A percentile compares a stretch with the other conserved stretches of the same genome.
Conservation (phyloP, 352 stramenopile genomes). For the Globisporangium takayamanum region DNA sequence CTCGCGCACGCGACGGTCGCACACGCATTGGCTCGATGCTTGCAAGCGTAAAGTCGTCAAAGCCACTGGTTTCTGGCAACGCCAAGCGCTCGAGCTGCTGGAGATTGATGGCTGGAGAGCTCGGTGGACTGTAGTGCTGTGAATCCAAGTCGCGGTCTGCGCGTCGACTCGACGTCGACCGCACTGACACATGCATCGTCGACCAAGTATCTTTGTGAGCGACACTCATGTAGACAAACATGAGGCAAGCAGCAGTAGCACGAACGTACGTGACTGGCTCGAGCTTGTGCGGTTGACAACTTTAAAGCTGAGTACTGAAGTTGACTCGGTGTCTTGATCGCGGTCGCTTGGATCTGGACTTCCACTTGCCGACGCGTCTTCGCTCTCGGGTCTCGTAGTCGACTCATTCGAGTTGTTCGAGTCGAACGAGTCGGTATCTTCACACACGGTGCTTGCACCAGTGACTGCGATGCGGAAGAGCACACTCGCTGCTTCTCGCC, state of each 20-base stretch:
- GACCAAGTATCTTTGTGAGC: background rate
- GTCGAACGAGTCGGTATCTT: background rate
- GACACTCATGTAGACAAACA: background rate
- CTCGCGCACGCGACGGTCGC: too few relatives aligned
- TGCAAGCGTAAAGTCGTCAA: too few relatives aligned
- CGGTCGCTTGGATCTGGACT: too few relatives aligned
- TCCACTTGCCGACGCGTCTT: too few relatives aligned
- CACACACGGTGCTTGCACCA: slow-evolving; percentile 14
- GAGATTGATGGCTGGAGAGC: slow-evolving; percentile 1
- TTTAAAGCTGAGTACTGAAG: background rate
- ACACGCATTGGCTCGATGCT: too few relatives aligned
- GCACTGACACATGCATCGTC: background rate
- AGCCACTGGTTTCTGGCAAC: too few relatives aligned
- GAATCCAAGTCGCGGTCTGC: slow-evolving; percentile 2
- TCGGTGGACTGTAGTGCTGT: background rate
- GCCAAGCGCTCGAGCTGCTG: background rate
- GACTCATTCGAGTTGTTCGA: background rate
- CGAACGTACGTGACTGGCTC: slow-evolving; percentile 11
- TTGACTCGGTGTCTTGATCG: too few relatives aligned
- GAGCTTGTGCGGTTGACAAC: slow-evolving; percentile 1
- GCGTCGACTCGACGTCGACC: slow-evolving; percentile 2
- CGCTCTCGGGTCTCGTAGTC: background rate
- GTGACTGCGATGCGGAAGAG: slow-evolving; percentile 38
- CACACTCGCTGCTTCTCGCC: slow-evolving; percentile 21
- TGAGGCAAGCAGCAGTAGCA: background rate